These are phyloP conservation scores for Melastoma candidum DNA, from an alignment of 441 rosid genomes.

Conservation along the genomic window DNA sequence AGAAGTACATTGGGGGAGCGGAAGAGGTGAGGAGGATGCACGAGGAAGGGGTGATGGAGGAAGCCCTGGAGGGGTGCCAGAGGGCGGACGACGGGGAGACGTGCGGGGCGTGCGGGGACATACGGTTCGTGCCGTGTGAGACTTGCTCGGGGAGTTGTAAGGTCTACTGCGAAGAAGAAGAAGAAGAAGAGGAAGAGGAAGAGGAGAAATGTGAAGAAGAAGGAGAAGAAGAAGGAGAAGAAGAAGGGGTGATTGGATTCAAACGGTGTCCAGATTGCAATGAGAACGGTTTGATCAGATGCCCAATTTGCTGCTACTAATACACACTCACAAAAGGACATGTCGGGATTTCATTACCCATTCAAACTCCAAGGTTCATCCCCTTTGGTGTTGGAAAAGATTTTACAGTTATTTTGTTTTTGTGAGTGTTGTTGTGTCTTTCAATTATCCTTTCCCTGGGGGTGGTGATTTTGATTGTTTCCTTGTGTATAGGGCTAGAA, in stretches of 20 bases:
- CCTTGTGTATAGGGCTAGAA: no score
- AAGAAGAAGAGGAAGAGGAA: no score
- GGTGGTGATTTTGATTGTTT: no score
- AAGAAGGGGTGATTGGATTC: conserved; percentile 49
- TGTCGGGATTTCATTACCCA: no score
- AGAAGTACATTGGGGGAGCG: conserved; percentile 66
- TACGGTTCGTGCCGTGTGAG: conserved; percentile 81
- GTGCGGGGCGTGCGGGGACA: conserved; percentile 80
- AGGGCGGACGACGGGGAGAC: conserved; percentile 25
- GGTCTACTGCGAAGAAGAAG: conserved; percentile 38
- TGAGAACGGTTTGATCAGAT: conserved; percentile 83
- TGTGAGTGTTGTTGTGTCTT: no score
- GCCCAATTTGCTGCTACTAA: conserved; percentile 26
- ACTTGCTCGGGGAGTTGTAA: conserved; percentile 92
- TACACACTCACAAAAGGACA: no score
- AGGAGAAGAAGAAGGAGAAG: no score
- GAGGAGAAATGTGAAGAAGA: no score
- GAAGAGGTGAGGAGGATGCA: conserved; percentile 69
- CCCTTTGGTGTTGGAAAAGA: no score
- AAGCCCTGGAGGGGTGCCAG: conserved; percentile 44
- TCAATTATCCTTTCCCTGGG: no score
- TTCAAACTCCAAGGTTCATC: no score
- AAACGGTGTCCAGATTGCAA: conserved; percentile 85
- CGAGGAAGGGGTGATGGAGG: conserved; percentile 74
- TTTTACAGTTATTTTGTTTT: no score